Base-by-base conservation (phyloP, 371 early-diverging fungal species). In the Haplosporangium sp. region DNA sequence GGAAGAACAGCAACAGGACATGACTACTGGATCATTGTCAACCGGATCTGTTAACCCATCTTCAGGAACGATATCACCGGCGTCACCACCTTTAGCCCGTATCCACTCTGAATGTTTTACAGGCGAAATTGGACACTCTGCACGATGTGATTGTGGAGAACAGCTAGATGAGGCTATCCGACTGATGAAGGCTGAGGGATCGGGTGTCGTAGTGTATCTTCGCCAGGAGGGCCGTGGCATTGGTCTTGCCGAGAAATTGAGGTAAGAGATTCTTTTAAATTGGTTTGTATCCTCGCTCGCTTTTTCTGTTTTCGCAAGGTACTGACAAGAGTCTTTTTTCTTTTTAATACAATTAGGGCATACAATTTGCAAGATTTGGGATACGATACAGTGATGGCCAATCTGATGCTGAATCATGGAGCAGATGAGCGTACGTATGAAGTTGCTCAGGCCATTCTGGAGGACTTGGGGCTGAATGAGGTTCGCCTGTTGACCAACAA, bases 31-130 rank as follows among this genome's bases (percentile, higher is more conserved):
- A 29, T 29, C 29, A 29, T 29, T 29, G 29, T 29, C 29, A 29
- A 4, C 29, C 29, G 29, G 4, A 4, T 29, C 29, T 4, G 29
- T 29, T 29, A 29, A 2, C 4, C 29, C 29, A 29, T 29, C 29
- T 29, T 29, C 29, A 29, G 29, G 29, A 29, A 29, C 29, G 29
- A 37, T 45, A 45, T 11, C 13, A 16, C 20, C 55, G 7, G 20
- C 67, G 11, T 51, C 62, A 14, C 74, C 87, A 4, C 95, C 97
- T 11, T 79, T 97, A 55, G 95, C 92, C 6, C 90, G 98, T 37
- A 95, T 98, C 48, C 99, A 98, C 68, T 97, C 97, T 1, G 96
- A 95, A 69, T 98, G 99, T 71, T 98, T 96, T 69, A 98, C 99
- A 0, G 98, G 99, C 43, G 99, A 98, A 80, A 96, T 96, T 0